Evolutionary conservation across 2,329 filamentous ascomycete genomes (phyloP), one percentile per base, ranked within the genome.

Genomic region (Pseudogymnoascus sp.): DNA sequence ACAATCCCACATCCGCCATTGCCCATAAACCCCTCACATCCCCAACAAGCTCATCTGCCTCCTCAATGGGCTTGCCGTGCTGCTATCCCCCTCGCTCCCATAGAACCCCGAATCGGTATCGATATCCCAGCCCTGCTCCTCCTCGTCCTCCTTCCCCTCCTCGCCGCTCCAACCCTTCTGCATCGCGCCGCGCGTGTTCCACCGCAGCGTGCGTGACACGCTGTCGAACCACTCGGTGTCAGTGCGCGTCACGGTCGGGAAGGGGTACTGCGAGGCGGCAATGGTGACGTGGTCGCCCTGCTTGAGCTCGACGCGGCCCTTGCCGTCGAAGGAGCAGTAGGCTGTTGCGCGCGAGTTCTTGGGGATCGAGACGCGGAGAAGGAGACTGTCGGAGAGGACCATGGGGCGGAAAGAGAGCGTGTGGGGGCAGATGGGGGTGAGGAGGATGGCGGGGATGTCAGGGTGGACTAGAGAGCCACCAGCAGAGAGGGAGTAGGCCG

Each of bases 301-400:
- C 66, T 88, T 88, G 37, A 99, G 85, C 76, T 99, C 93, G 45
- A 99, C 85, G 60, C 94, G 91, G 62, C 92, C 92, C 75, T 97
- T 99, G 74, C 94, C 94, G 73, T 99, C 94, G 73, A 99, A 99
- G 41, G 92, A 91, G 73, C 93, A 97, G 80, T 97, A 97, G 1
- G 94, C 94, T 0, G 92, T 96, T 14, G 92, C 93, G 55, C 94
- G 89, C 39, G 91, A 95, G 71, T 88, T 86, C 66, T 83, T 82
- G 0, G 94, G 94, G 11, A 99, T 87, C 4, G 89, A 89, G 61
- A 99, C 90, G 60, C 92, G 91, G 65, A 99, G 84, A 14, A 92
- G 87, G 81, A 97, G 91, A 62, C 90, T 94, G 77, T 99, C 94
- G 59, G 92, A 96, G 59, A 99, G 85, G 6, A 99, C 90, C 94